Percentiles rank a stretch among this genome's conserved stretches.
Conservation (phyloP, 1,284 basidiomycete genomes). For the Ustilago crameri region DNA sequence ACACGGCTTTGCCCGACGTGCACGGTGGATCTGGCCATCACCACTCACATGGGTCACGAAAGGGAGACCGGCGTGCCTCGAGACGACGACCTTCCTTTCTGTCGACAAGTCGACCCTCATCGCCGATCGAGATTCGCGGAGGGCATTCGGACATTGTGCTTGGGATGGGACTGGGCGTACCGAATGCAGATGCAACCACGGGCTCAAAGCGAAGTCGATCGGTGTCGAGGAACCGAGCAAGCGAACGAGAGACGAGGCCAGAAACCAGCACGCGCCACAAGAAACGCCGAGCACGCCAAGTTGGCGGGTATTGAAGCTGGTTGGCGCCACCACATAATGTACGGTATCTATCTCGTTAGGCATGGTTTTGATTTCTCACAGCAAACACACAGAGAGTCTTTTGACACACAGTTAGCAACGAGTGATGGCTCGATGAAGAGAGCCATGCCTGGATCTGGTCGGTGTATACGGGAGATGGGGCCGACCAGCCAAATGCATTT, state of each 20-base stretch:
- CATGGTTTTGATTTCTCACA: too few species aligned
- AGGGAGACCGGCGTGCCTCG: conserved; percentile 23
- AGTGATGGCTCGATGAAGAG: too few species aligned
- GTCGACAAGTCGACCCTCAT: conserved; percentile 30
- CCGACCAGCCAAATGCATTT: too few species aligned
- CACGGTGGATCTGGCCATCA: conserved; percentile 26
- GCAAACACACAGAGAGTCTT: too few species aligned
- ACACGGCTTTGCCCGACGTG: conserved; percentile 49
- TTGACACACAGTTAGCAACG: too few species aligned
- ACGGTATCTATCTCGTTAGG: too few species aligned
- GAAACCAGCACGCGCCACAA: conserved; percentile 23
- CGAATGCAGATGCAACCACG: conserved; percentile 11
- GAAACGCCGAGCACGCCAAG: conserved; percentile 18
- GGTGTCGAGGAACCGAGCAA: conserved; percentile 18
- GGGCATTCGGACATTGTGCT: conserved; percentile 27
- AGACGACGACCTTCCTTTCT: conserved; percentile 35
- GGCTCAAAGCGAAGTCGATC: conserved; percentile 35
- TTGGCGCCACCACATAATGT: too few species aligned
- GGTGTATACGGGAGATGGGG: too few species aligned
- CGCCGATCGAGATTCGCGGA: conserved; percentile 34
- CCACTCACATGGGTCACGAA: conserved; percentile 24
- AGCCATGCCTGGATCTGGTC: too few species aligned
- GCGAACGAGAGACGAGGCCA: conserved; percentile 18
- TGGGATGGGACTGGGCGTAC: conserved; percentile 19
- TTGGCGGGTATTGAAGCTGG: background rate